Percentiles rank a stretch among this genome's conserved stretches.
These are phyloP conservation scores for Rheum nobile DNA, from an alignment of 148 eudicot species.

Conservation along the genomic window DNA sequence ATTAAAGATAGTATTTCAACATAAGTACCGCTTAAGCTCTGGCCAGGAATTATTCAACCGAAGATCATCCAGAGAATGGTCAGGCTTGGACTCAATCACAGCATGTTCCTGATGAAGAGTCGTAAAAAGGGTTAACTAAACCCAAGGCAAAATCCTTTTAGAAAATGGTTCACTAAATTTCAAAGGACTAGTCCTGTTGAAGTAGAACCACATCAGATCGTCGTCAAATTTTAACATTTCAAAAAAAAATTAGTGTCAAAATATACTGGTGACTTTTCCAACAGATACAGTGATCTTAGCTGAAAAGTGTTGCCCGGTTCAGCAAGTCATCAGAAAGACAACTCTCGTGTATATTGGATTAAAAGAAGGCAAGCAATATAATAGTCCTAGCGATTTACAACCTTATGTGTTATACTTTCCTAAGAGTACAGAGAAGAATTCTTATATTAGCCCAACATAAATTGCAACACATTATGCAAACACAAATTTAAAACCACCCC, in stretches of 20 bases:
- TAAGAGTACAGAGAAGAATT: neutral
- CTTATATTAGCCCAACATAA: neutral
- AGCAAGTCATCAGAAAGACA: neutral
- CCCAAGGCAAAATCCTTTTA: neutral
- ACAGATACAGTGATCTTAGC: neutral
- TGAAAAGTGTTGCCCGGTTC: neutral
- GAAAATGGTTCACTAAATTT: neutral
- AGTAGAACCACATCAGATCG: neutral
- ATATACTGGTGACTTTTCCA: neutral
- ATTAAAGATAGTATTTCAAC: neutral
- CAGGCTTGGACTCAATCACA: slow-evolving; percentile 94
- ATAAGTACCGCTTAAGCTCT: slow-evolving; percentile 55
- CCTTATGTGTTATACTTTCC: neutral
- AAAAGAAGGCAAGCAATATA: neutral
- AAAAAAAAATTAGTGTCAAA: neutral
- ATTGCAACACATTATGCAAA: neutral
- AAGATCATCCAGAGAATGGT: slow-evolving; percentile 92
- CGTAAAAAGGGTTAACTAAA: slow-evolving; percentile 1
- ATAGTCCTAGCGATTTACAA: neutral
- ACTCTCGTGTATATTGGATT: neutral
- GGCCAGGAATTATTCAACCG: slow-evolving; percentile 95
- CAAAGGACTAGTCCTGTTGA: neutral
- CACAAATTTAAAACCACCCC: neutral
- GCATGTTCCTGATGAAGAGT: slow-evolving; percentile 63
- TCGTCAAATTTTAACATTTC: neutral